Conservation (phyloP, 805 yeast genomes). For the Zygotorulaspora danielsina region DNA sequence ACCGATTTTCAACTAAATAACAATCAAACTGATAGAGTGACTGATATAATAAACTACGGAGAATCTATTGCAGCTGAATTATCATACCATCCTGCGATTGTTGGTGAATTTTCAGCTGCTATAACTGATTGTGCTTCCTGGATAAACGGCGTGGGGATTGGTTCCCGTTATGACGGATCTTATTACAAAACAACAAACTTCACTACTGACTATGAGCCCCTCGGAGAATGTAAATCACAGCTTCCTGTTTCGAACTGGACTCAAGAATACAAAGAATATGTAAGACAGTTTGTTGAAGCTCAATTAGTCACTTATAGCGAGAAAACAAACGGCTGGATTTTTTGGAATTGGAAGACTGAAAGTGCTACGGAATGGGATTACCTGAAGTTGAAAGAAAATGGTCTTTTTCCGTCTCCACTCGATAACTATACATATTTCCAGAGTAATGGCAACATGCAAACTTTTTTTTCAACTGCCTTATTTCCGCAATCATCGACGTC, state of each 20-base stretch:
- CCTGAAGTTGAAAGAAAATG: constrained; percentile 43
- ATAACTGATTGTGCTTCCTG: constrained; percentile 66
- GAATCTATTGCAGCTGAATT: constrained; percentile 34
- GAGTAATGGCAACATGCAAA: constrained; percentile 22
- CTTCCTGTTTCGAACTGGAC: constrained; percentile 41
- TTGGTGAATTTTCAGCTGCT: constrained; percentile 72
- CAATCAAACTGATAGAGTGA: constrained; percentile 33
- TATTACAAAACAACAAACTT: constrained; percentile 31
- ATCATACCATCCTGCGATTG: constrained; percentile 45
- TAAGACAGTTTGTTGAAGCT: constrained; percentile 55
- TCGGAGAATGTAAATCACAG: constrained; percentile 44
- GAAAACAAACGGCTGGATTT: constrained; percentile 56
- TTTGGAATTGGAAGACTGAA: constrained; percentile 72
- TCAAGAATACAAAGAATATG: constrained; percentile 38
- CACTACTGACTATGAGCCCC: constrained; percentile 15
- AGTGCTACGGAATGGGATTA: constrained; percentile 65
- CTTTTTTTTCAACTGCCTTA: constrained; percentile 16
- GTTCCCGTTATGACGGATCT: constrained; percentile 57
- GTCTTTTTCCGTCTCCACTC: constrained; percentile 61
- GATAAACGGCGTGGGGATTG: constrained; percentile 65
- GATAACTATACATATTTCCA: constrained; percentile 46
- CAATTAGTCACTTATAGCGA: constrained; percentile 52
- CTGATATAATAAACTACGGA: constrained; percentile 35
- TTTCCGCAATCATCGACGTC: constrained; percentile 15
- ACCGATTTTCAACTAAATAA: constrained; percentile 54